Base-by-base conservation (phyloP, 2,329 filamentous ascomycete species). In the Phyllosticta citribraziliensis region DNA sequence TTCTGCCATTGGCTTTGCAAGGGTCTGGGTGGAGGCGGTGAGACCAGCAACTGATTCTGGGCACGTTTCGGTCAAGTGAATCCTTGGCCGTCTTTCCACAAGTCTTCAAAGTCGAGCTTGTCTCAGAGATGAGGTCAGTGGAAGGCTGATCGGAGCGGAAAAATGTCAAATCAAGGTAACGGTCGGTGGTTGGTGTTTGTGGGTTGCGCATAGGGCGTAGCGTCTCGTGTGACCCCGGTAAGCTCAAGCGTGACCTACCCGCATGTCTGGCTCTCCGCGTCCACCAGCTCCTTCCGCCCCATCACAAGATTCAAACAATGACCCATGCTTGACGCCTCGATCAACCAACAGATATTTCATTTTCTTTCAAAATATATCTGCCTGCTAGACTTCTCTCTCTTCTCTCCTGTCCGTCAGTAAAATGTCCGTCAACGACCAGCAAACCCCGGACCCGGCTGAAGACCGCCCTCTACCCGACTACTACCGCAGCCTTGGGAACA, bases 401-500 rank as follows among this genome's bases (percentile, higher is more conserved):
- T 30, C 52, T 30, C 40, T 19, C 40, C 12, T 14, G n/a, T 30
- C 2, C 24, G 35, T 12, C 19, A n/a, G 14, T 6, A 47, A 47
- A 47, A 60, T 60, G 58, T 40, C 58, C 27, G 53, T 52, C n/a
- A 56, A 56, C 58, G n/a, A 33, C 56, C 35, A 56, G 52, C 52
- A 51, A 24, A 24, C 22, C 20, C 58, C 20, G 24, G 52, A 17
- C 11, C 17, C 58, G 5, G 40, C 51, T 22, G 30, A 17, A 24
- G 35, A 55, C 8, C 20, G 24, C 53, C n/a, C 11, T 35, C 3
- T 74, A 8, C 72, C 73, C 11, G 54, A 66, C 12, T 75, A 73
- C 62, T 75, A 75, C 61, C 63, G 67, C 24, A 68, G 73, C 22
- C 62, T 74, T 14, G 61, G 65, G n/a, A 70, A 74, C 47, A 67